phyloP scores from a whole-genome alignment of 306 rosid species.

The Morella rubra region DNA sequence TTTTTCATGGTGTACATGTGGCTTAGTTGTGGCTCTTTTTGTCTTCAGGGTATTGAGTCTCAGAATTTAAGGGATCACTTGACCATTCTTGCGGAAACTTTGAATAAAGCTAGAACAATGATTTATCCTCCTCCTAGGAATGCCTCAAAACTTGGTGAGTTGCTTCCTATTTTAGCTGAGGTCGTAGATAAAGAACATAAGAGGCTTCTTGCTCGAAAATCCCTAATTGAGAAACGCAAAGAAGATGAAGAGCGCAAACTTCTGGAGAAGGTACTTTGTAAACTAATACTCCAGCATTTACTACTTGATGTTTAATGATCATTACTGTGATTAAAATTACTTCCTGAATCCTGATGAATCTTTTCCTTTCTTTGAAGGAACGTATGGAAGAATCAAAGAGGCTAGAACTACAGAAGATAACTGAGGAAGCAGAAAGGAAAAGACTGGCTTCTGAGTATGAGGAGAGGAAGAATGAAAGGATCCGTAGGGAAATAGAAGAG shows the following conservation, averaged over 20 bases:
- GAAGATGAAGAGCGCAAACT: conserved; percentile 95
- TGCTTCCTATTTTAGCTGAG: conserved; percentile 68
- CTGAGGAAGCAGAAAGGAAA: conserved; percentile 83
- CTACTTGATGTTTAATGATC: neutral
- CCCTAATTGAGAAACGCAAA: conserved; percentile 87
- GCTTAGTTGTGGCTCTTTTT: neutral
- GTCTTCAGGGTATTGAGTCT: conserved; percentile 72
- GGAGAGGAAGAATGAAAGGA: conserved; percentile 57
- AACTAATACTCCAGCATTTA: neutral
- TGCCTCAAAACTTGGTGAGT: conserved; percentile 53
- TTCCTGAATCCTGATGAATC: neutral
- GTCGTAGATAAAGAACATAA: conserved; percentile 86
- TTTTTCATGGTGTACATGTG: neutral
- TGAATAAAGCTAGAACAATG: conserved; percentile 80
- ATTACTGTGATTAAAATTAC: neutral
- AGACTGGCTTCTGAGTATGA: conserved; percentile 73
- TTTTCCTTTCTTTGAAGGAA: conserved; percentile 44
- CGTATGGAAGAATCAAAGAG: conserved; percentile 83
- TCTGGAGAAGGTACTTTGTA: conserved; percentile 72
- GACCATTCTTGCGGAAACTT: conserved; percentile 64
- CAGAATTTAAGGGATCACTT: conserved; percentile 73
- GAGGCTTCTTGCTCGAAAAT: conserved; percentile 93
- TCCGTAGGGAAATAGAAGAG: conserved; percentile 80
- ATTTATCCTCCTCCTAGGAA: conserved; percentile 61
- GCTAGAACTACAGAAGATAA: conserved; percentile 61